Conservation (phyloP, 2,329 filamentous ascomycete species). For the Aspergillus pseudoterreus region DNA sequence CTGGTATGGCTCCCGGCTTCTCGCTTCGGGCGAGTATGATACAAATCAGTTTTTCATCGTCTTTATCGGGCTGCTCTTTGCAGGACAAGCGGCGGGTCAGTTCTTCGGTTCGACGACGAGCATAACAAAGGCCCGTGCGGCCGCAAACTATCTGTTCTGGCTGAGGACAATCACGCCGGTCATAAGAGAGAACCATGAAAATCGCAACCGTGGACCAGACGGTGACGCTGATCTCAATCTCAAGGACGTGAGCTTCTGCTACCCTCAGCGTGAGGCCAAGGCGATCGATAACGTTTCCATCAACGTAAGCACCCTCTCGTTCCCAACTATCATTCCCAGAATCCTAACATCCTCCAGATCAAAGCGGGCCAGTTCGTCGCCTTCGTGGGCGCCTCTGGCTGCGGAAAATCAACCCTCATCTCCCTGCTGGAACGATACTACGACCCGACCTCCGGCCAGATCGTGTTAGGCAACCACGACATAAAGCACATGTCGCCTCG, state of each 20-base stretch:
- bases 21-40: slow-evolving; percentile 50
- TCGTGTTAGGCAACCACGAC: slow-evolving; percentile 31
- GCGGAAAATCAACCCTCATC: slow-evolving; percentile 46
- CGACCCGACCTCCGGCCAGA: slow-evolving; percentile 36
- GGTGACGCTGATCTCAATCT: slow-evolving; percentile 1
- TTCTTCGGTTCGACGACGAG: slow-evolving; percentile 64
- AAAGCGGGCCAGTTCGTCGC: slow-evolving; percentile 42
- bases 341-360: slow-evolving; percentile 24
- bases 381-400: slow-evolving; percentile 48
- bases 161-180: slow-evolving; percentile 8
- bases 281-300: not conserved
- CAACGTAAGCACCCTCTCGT: not conserved
- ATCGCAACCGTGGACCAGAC: slow-evolving; percentile 1
- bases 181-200: slow-evolving; percentile 5
- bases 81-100: slow-evolving; percentile 63
- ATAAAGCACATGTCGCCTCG: slow-evolving; percentile 22
- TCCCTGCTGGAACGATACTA: slow-evolving; percentile 48
- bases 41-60: slow-evolving; percentile 52
- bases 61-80: slow-evolving; percentile 65
- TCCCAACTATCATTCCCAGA: not conserved
- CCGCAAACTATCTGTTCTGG: slow-evolving; percentile 36
- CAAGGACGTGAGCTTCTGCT: slow-evolving; percentile 24
- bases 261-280: slow-evolving; percentile 20
- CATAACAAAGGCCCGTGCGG: slow-evolving; percentile 35
- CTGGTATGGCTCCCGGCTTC: slow-evolving; percentile 52